Conservation (phyloP, 306 rosid species). For the Lablab purpureus region DNA sequence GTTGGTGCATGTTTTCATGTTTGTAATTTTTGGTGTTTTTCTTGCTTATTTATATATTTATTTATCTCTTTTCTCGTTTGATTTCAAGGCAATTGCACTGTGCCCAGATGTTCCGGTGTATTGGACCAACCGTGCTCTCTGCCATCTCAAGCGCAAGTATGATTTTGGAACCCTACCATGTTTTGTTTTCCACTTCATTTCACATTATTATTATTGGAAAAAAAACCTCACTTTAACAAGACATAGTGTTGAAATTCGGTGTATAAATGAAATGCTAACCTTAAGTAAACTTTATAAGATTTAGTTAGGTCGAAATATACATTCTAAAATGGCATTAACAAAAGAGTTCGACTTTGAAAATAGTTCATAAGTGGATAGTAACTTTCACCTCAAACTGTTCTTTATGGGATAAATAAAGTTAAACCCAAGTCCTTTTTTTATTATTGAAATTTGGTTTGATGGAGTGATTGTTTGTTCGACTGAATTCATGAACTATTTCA, state of each 20-base stretch:
- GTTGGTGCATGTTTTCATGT: no score
- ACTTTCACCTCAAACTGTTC: no score
- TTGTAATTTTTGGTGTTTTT: not conserved
- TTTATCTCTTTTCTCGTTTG: not conserved
- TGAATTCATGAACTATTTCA: not conserved
- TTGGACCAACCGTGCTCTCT: constrained; percentile 80
- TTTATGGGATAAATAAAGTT: no score
- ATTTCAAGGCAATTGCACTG: constrained; percentile 48
- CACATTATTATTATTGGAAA: not conserved
- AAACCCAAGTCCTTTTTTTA: no score
- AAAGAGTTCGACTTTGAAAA: no score
- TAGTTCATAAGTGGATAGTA: no score
- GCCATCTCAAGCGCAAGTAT: constrained; percentile 77
- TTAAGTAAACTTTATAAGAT: no score
- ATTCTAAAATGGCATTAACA: no score
- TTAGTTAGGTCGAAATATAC: no score
- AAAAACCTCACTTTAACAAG: no score
- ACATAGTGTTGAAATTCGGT: no score
- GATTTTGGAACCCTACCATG: constrained; percentile 19
- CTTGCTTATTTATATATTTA: not conserved
- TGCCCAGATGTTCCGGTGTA: constrained; percentile 71
- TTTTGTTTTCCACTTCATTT: not conserved
- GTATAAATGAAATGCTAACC: no score
- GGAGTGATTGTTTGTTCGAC: not conserved
- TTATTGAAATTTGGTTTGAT: not conserved